Evolutionary conservation across 2,329 filamentous ascomycete species (phyloP).

Genomic region (Paracorniculantispora psalliotae): DNA sequence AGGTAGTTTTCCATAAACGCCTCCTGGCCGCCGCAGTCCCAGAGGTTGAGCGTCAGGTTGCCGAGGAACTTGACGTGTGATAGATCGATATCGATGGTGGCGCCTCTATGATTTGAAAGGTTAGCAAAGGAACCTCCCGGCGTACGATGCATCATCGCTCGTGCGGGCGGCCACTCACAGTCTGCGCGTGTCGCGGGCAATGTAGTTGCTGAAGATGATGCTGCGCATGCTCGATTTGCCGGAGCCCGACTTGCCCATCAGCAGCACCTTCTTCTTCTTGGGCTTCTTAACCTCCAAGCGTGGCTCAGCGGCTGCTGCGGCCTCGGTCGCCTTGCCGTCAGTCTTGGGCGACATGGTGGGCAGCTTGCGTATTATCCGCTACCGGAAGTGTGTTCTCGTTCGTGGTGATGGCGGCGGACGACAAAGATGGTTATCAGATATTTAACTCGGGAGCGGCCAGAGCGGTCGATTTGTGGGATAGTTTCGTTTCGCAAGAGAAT

Average conservation of each 20-base stretch:
- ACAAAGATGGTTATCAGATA: too few species aligned
- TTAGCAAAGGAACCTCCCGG: neutral
- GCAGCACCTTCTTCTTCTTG: slow-evolving; percentile 81
- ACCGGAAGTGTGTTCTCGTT: too few species aligned
- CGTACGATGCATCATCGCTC: too few species aligned
- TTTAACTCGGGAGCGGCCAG: too few species aligned
- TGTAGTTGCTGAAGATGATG: slow-evolving; percentile 99
- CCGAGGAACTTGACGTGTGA: slow-evolving; percentile 99
- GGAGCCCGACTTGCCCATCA: slow-evolving; percentile 95
- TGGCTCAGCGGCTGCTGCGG: slow-evolving; percentile 29
- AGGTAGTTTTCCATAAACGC: slow-evolving; percentile 99
- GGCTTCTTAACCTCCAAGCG: slow-evolving; percentile 56
- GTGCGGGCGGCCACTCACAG: slow-evolving; percentile 48
- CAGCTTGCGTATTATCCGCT: too few species aligned
- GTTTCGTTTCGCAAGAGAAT: neutral
- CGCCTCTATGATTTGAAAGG: slow-evolving; percentile 49
- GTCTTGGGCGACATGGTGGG: slow-evolving; percentile 29
- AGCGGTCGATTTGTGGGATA: neutral
- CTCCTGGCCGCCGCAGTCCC: slow-evolving; percentile 98
- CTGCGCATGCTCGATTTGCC: slow-evolving; percentile 98
- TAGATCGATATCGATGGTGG: slow-evolving; percentile 96
- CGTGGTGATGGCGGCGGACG: too few species aligned
- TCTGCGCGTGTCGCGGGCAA: slow-evolving; percentile 88
- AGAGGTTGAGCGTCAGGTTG: slow-evolving; percentile 93
- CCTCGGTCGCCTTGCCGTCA: slow-evolving; percentile 27